These are phyloP conservation scores for Aspergillus sp. DNA, from an alignment of 2,329 filamentous ascomycete genomes.

Conservation along the genomic window DNA sequence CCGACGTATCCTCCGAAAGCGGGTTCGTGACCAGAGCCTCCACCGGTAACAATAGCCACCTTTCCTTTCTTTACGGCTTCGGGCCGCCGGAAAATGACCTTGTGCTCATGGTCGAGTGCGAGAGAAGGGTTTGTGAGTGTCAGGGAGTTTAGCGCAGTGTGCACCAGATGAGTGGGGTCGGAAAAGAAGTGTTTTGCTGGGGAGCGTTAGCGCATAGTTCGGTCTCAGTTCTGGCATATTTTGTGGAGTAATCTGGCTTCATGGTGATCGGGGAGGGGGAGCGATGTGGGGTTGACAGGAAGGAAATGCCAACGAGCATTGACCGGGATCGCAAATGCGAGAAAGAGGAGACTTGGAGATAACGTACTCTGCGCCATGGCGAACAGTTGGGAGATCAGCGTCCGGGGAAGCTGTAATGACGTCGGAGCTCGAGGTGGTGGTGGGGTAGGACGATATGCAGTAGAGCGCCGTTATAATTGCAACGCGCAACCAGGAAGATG, in stretches of 20 bases:
- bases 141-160: constrained; percentile 71
- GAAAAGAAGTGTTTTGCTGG: constrained; percentile 81
- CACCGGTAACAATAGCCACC: constrained; percentile 83
- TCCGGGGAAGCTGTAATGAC: constrained; percentile 10
- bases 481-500: background rate
- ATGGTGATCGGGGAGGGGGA: constrained; percentile 6
- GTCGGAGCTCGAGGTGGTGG: constrained; percentile 10
- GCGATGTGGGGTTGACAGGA: background rate
- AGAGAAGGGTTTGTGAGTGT: constrained; percentile 83
- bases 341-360: background rate
- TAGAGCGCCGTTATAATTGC: background rate
- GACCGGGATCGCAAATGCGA: background rate
- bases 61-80: constrained; percentile 52
- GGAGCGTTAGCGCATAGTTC: constrained; percentile 19
- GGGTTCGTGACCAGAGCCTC: constrained; percentile 87
- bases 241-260: constrained; percentile 15
- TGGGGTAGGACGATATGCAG: constrained; percentile 8
- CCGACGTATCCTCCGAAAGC: constrained; percentile 86
- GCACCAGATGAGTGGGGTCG: constrained; percentile 76
- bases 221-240: background rate
- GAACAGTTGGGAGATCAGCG: constrained; percentile 15
- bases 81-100: constrained; percentile 76
- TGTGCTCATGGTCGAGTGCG: constrained; percentile 74
- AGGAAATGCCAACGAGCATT: background rate
- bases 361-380: constrained; percentile 39